Conservation (phyloP, 139 green algal genomes). For the Chlorella ohadii region DNA sequence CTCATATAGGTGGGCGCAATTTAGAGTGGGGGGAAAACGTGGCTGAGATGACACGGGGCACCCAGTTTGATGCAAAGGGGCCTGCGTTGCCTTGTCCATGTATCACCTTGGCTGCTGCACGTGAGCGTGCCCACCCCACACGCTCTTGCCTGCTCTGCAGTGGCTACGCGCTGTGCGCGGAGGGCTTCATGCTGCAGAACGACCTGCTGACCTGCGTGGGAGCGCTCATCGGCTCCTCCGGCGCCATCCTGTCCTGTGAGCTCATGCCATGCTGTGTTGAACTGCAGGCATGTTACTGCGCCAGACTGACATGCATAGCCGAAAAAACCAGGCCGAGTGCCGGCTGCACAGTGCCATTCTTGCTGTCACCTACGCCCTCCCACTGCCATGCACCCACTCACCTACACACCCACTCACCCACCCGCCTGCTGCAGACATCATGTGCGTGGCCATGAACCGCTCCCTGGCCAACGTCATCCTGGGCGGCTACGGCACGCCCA, state of each 20-base stretch:
- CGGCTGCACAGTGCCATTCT: no score
- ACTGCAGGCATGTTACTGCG: no score
- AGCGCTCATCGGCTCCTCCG: constrained; percentile 88
- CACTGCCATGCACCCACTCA: not conserved
- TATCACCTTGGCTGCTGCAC: no score
- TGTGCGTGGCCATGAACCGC: constrained; percentile 82
- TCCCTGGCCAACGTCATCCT: constrained; percentile 90
- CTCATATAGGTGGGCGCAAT: constrained; percentile 60
- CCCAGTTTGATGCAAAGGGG: no score
- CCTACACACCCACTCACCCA: not conserved
- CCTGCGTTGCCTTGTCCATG: no score
- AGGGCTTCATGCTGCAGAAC: constrained; percentile 92
- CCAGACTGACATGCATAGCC: no score
- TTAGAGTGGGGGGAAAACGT: not conserved
- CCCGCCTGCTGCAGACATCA: constrained; percentile 4
- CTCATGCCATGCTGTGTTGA: no score
- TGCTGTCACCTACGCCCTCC: no score
- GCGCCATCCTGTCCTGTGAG: constrained; percentile 84
- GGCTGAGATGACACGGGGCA: not conserved
- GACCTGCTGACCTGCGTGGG: constrained; percentile 85
- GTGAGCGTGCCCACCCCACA: no score
- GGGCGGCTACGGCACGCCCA: constrained; percentile 74
- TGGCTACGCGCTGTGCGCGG: constrained; percentile 89
- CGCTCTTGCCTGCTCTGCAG: not conserved
- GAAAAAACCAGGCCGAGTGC: no score